Conservation (phyloP, 805 yeast species). For the Pichia nanzhaoensis region DNA sequence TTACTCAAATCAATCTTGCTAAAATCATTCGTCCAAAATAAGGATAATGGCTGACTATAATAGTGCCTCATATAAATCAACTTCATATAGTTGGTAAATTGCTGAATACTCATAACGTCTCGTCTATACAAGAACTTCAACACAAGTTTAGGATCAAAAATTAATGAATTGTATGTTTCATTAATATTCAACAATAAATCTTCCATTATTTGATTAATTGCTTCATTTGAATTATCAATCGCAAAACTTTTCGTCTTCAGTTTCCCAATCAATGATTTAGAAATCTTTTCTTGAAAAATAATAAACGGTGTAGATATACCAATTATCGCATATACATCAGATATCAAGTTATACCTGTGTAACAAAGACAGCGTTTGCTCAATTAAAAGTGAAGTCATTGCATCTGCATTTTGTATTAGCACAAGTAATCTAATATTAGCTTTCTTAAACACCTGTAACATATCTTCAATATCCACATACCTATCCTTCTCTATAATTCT, state of each 20-base stretch:
- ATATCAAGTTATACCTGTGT: conserved; percentile 16
- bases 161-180: conserved; percentile 28
- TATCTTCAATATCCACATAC: conserved; percentile 22
- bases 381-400: conserved; percentile 24
- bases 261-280: conserved; percentile 20
- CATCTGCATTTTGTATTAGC: conserved; percentile 32
- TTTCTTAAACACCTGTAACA: conserved; percentile 16
- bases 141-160: conserved; percentile 28
- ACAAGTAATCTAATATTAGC: conserved; percentile 18
- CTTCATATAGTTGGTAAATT: conserved; percentile 28
- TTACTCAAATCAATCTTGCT: conserved; percentile 18
- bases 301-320: conserved; percentile 31
- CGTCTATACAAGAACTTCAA: conserved; percentile 23
- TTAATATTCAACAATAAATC: conserved; percentile 27
- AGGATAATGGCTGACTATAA: conserved; percentile 28
- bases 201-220: conserved; percentile 28
- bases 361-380: conserved; percentile 22
- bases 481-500: conserved; percentile 5
- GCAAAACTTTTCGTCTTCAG: conserved; percentile 24
- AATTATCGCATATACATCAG: conserved; percentile 22
- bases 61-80: conserved; percentile 30
- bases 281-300: conserved; percentile 31
- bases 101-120: conserved; percentile 24
- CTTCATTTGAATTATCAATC: conserved; percentile 27
- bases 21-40: conserved; percentile 29